Percentiles rank a stretch among this genome's conserved stretches.
These are phyloP conservation scores for Trichocladium antarcticum DNA, from an alignment of 495 filamentous ascomycete species.

Conservation along the genomic window DNA sequence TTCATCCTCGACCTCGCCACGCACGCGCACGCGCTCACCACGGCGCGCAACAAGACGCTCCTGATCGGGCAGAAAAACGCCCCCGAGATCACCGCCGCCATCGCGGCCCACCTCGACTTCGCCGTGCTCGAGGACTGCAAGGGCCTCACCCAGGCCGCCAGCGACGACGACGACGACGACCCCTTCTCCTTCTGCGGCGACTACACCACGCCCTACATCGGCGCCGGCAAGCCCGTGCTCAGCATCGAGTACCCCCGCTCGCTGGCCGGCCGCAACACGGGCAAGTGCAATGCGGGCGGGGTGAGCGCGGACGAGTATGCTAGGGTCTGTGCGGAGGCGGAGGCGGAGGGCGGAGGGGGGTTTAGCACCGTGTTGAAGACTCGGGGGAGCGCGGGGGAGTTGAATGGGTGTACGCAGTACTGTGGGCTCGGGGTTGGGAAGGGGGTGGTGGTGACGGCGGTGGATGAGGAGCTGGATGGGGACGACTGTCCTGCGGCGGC, in stretches of 20 bases:
- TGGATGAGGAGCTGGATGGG: constrained; percentile 1
- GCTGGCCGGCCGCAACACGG: not conserved
- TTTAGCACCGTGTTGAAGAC: constrained; percentile 54
- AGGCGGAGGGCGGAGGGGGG: constrained; percentile 12
- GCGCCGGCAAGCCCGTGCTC: constrained; percentile 54
- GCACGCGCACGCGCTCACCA: constrained; percentile 37
- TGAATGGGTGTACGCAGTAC: constrained; percentile 49
- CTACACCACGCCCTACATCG: constrained; percentile 43
- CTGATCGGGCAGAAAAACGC: constrained; percentile 58
- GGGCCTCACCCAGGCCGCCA: constrained; percentile 19
- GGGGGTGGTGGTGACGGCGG: constrained; percentile 3
- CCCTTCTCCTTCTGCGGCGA: constrained; percentile 32
- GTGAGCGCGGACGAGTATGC: constrained; percentile 24
- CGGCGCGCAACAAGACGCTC: constrained; percentile 32
- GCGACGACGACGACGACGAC: constrained; percentile 27
- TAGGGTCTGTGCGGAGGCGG: not conserved
- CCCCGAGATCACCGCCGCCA: constrained; percentile 42
- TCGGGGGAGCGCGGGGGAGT: constrained; percentile 36
- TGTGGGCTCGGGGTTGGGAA: constrained; percentile 20
- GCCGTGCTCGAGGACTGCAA: constrained; percentile 63
- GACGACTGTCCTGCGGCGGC: too few species aligned
- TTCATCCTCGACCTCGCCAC: constrained; percentile 49
- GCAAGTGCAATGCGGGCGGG: constrained; percentile 23
- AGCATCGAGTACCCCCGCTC: constrained; percentile 54
- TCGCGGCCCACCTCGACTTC: constrained; percentile 50